phyloP scores from a whole-genome alignment of 1,284 basidiomycete species.

The Leccinum subfulvum region DNA sequence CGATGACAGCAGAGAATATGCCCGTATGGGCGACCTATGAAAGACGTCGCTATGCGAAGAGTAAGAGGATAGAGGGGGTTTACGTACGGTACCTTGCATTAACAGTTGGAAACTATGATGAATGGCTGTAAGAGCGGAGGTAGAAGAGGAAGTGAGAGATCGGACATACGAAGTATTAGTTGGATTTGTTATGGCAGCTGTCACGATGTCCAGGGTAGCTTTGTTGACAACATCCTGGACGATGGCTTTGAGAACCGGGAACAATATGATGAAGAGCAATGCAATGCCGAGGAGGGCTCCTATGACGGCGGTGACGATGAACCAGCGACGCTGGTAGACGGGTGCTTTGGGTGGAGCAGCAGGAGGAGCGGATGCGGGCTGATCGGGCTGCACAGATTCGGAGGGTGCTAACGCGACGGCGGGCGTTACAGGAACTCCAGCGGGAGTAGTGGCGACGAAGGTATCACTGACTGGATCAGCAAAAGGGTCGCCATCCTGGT shows the following conservation, averaged over 20 bases:
- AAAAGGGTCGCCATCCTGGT: constrained; percentile 16
- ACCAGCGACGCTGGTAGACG: constrained; percentile 41
- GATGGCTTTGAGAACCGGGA: constrained; percentile 63
- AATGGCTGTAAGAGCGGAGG: constrained; percentile 2
- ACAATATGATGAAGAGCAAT: constrained; percentile 62
- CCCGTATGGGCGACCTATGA: constrained; percentile 61
- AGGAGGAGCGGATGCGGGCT: constrained; percentile 1
- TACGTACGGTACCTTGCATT: constrained; percentile 46
- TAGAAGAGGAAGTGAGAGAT: constrained; percentile 8
- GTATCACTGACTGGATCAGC: constrained; percentile 14
- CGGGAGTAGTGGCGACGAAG: constrained; percentile 20
- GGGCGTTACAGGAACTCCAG: constrained; percentile 25
- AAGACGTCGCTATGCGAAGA: neutral
- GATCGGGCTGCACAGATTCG: constrained; percentile 24
- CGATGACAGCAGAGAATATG: constrained; percentile 56
- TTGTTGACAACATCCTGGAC: constrained; percentile 60
- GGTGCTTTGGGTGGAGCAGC: constrained; percentile 23
- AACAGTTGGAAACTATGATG: constrained; percentile 45
- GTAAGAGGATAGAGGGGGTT: neutral
- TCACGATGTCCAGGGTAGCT: constrained; percentile 49
- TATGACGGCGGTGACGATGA: constrained; percentile 45
- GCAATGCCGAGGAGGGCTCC: constrained; percentile 52
- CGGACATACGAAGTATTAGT: constrained; percentile 52
- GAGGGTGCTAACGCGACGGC: constrained; percentile 14
- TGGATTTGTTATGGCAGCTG: constrained; percentile 49